These are phyloP conservation scores for Saccharomyces uvarum DNA, from an alignment of 1,139 yeast genomes.

Conservation along the genomic window DNA sequence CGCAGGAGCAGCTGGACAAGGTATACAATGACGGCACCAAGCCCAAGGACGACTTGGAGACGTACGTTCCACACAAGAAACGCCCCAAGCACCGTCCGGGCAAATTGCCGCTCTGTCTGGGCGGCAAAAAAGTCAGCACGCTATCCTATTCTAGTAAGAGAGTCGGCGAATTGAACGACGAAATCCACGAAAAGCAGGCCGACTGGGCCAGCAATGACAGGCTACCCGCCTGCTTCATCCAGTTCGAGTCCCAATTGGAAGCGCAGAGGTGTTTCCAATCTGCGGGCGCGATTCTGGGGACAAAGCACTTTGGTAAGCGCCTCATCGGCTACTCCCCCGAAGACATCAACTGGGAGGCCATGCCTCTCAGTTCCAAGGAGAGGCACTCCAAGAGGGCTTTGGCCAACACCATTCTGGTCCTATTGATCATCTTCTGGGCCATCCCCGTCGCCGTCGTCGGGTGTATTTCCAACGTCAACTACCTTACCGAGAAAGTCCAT, in stretches of 20 bases:
- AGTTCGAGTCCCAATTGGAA: slow-evolving; percentile 59
- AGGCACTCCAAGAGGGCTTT: slow-evolving; percentile 42
- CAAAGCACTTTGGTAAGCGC: slow-evolving; percentile 34
- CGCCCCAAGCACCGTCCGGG: slow-evolving; percentile 52
- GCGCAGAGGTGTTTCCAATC: slow-evolving; percentile 68
- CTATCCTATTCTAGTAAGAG: slow-evolving; percentile 50
- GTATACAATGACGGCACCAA: slow-evolving; percentile 28
- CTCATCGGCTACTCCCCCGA: slow-evolving; percentile 54
- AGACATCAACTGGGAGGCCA: slow-evolving; percentile 59
- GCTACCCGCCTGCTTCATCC: slow-evolving; percentile 57
- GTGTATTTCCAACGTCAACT: slow-evolving; percentile 64
- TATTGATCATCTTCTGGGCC: slow-evolving; percentile 69
- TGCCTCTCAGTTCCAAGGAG: slow-evolving; percentile 55
- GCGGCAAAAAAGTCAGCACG: slow-evolving; percentile 51
- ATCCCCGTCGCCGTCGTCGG: slow-evolving; percentile 83
- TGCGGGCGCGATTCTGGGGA: slow-evolving; percentile 38
- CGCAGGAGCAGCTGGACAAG: slow-evolving; percentile 37
- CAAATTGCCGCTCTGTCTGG: slow-evolving; percentile 14
- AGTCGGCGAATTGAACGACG: slow-evolving; percentile 47
- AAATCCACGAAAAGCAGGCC: slow-evolving; percentile 47
- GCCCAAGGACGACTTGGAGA: slow-evolving; percentile 47
- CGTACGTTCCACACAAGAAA: slow-evolving; percentile 49
- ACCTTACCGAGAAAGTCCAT: slow-evolving; percentile 50
- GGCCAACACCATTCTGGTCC: slow-evolving; percentile 48
- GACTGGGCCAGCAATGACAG: slow-evolving; percentile 33